These are phyloP conservation scores for Metarhizium album DNA, from an alignment of 2,329 filamentous ascomycete genomes.

Conservation along the genomic window DNA sequence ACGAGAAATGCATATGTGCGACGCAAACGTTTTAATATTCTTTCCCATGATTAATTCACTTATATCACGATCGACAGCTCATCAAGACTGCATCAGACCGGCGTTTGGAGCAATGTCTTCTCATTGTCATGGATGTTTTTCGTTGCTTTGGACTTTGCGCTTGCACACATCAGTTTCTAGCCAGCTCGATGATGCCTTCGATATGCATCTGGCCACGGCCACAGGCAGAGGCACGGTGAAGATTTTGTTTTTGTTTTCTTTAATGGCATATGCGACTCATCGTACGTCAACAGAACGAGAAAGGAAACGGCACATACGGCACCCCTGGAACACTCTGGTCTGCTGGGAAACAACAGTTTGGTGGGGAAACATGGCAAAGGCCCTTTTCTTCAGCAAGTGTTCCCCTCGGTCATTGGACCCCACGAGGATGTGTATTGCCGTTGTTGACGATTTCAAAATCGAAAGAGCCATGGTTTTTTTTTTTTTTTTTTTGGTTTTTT, in stretches of 20 bases:
- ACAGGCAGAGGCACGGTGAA: neutral
- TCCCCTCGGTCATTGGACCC: neutral
- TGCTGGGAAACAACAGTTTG: neutral
- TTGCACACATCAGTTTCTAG: neutral
- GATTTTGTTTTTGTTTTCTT: neutral
- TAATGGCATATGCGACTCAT: neutral
- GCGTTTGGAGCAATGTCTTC: constrained; percentile 4
- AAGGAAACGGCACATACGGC: neutral
- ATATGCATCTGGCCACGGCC: neutral
- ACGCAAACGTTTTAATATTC: neutral
- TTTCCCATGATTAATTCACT: neutral
- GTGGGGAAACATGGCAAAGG: neutral
- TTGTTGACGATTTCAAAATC: neutral
- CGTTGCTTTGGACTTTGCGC: neutral
- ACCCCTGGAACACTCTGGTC: neutral
- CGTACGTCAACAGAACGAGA: neutral
- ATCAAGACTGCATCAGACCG: constrained; percentile 7
- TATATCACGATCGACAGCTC: neutral
- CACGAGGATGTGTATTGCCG: neutral
- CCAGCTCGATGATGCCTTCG: neutral
- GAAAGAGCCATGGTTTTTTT: neutral
- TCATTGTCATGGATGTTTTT: neutral
- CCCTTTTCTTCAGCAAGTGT: neutral
- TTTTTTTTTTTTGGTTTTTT: neutral
- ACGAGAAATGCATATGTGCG: neutral